phyloP scores from a whole-genome alignment of 371 early-diverging fungal genomes.

The Mortierella sp. region DNA sequence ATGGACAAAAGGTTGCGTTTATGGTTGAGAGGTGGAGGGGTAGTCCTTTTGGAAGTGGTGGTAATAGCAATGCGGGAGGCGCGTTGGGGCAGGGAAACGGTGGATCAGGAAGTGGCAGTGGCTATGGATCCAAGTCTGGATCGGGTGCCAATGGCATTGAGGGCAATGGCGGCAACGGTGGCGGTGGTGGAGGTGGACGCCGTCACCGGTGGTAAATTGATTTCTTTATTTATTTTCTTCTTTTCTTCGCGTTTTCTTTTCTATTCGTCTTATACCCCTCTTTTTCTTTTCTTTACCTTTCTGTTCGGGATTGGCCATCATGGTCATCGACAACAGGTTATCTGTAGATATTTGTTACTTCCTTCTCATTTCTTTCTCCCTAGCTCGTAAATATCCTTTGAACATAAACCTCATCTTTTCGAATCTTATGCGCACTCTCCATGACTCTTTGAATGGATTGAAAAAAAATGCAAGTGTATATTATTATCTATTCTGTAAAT shows the following conservation, averaged over 20 bases:
- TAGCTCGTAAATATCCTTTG: too few species aligned
- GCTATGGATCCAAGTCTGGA: slow-evolving; percentile 31
- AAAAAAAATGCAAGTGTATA: too few species aligned
- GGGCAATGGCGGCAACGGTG: too few species aligned
- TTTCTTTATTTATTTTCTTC: slow-evolving; percentile 8
- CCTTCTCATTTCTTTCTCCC: neutral
- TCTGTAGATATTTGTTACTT: neutral
- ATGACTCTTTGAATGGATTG: too few species aligned
- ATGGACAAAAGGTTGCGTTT: slow-evolving; percentile 86
- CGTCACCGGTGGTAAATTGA: slow-evolving; percentile 23
- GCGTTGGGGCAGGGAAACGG: neutral
- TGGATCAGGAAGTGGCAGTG: slow-evolving; percentile 12
- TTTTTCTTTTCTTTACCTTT: neutral
- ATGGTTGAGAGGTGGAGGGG: slow-evolving; percentile 71
- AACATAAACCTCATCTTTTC: too few species aligned
- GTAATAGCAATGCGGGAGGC: neutral
- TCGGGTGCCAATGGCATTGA: slow-evolving; percentile 23
- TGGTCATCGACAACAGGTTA: neutral
- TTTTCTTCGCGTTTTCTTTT: neutral
- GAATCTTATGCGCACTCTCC: too few species aligned
- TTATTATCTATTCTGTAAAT: neutral
- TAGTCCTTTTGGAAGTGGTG: slow-evolving; percentile 13
- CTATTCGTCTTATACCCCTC: neutral
- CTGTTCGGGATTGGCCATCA: neutral
- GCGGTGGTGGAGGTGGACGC: slow-evolving; percentile 25